phyloP scores from a whole-genome alignment of 306 rosid genomes.

The Argentina anserina region DNA sequence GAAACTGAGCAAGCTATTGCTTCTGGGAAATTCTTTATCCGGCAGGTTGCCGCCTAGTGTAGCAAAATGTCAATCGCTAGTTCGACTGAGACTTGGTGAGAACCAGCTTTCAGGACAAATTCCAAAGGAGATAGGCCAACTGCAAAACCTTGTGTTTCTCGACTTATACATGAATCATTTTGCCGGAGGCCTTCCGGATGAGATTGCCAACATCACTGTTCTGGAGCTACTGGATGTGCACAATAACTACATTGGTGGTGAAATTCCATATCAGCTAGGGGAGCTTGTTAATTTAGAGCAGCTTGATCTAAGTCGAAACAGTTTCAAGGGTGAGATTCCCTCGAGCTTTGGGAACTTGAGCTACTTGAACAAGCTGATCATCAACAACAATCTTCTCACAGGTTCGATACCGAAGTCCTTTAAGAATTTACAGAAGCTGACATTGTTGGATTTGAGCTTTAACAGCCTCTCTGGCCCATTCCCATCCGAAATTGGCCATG shows the following conservation, averaged over 20 bases:
- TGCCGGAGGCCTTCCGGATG: constrained; percentile 70
- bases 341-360: constrained; percentile 84
- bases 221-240: constrained; percentile 90
- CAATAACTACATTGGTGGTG: constrained; percentile 69
- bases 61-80: constrained; percentile 71
- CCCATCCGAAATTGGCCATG: constrained; percentile 67
- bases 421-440: constrained; percentile 64
- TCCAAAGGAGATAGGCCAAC: constrained; percentile 78
- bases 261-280: constrained; percentile 65
- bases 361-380: constrained; percentile 85
- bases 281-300: constrained; percentile 88
- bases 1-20: constrained; percentile 92
- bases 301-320: constrained; percentile 87
- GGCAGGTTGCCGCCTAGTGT: constrained; percentile 67
- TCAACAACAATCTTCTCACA: constrained; percentile 66
- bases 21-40: constrained; percentile 80
- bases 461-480: constrained; percentile 73
- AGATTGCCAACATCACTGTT: constrained; percentile 79
- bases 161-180: constrained; percentile 90
- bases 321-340: constrained; percentile 77
- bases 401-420: constrained; percentile 79
- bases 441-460: constrained; percentile 83
- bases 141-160: constrained; percentile 88
- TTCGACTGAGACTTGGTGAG: constrained; percentile 87
- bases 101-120: constrained; percentile 86